phyloP scores from a whole-genome alignment of 1,139 yeast genomes.

The Blastobotrys malaysiensis region DNA sequence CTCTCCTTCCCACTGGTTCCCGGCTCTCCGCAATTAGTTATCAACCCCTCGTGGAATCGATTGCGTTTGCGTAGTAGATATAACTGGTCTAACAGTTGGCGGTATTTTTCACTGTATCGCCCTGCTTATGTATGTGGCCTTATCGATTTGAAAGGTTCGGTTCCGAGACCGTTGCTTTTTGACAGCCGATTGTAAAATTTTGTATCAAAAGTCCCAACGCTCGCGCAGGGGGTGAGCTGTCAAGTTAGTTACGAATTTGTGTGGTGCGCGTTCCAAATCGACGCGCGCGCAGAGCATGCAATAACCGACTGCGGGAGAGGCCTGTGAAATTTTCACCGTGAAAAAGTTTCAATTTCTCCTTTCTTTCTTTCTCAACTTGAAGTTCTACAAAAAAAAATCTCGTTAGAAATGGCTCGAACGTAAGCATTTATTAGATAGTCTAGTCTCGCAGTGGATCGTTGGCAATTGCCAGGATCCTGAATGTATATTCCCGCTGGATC shows the following conservation, averaged over 20 bases:
- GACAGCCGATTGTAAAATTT: background rate
- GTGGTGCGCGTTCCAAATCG: background rate
- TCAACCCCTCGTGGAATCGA: background rate
- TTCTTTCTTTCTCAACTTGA: constrained; percentile 1
- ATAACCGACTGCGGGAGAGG: background rate
- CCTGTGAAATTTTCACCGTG: background rate
- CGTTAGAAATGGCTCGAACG: constrained; percentile 9
- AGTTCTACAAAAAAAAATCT: background rate
- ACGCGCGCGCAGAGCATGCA: background rate
- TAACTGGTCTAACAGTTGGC: background rate
- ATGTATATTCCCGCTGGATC: background rate
- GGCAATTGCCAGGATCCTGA: background rate
- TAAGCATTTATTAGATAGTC: constrained; percentile 4
- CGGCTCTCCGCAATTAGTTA: background rate
- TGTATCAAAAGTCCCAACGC: background rate
- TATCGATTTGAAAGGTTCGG: background rate
- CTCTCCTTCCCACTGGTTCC: background rate
- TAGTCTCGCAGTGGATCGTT: background rate
- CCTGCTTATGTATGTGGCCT: background rate
- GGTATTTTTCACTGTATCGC: background rate
- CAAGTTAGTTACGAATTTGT: background rate
- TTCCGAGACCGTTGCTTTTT: background rate
- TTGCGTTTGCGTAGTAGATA: background rate
- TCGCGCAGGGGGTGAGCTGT: background rate
- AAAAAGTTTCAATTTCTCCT: background rate